Evolutionary conservation across 2,329 filamentous ascomycete genomes (phyloP).

Genomic region (Alternaria gansuensis): DNA sequence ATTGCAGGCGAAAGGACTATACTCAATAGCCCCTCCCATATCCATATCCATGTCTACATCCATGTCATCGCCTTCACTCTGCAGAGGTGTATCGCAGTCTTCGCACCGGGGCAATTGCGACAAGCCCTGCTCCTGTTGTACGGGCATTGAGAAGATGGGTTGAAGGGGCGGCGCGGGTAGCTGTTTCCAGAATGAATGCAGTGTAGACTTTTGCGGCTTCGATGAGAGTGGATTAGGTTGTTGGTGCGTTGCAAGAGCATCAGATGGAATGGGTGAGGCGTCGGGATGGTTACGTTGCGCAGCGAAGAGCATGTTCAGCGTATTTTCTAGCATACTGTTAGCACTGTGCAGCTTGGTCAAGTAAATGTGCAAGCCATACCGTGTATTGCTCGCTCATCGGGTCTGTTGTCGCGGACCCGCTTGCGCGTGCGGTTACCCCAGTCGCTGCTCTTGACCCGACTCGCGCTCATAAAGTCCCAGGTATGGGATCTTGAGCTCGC

Average conservation of each 20-base stretch:
- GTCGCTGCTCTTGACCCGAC: constrained; percentile 49
- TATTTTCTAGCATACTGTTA: constrained; percentile 51
- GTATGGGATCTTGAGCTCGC: constrained; percentile 18
- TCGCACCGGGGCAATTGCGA: constrained; percentile 50
- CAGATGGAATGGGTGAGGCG: constrained; percentile 41
- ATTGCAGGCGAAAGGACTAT: constrained; percentile 49
- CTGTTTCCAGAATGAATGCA: constrained; percentile 59
- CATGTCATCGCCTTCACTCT: constrained; percentile 45
- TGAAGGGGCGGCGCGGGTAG: constrained; percentile 49
- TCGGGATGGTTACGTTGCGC: constrained; percentile 53
- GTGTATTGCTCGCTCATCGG: constrained; percentile 64
- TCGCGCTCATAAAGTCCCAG: constrained; percentile 41
- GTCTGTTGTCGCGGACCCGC: constrained; percentile 65
- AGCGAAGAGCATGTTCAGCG: constrained; percentile 56
- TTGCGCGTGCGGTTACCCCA: constrained; percentile 67
- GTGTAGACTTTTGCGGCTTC: constrained; percentile 55
- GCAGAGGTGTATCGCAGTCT: constrained; percentile 55
- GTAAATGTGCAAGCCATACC: constrained; percentile 49
- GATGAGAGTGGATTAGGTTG: constrained; percentile 15
- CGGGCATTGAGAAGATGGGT: constrained; percentile 27
- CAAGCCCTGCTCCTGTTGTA: constrained; percentile 15
- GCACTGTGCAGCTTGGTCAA: neutral
- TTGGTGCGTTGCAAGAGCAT: constrained; percentile 26
- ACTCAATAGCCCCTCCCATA: constrained; percentile 28
- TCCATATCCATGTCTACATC: constrained; percentile 54